Conservation (phyloP, 176 grass and related monocot species). For the Cymbopogon citratus region DNA sequence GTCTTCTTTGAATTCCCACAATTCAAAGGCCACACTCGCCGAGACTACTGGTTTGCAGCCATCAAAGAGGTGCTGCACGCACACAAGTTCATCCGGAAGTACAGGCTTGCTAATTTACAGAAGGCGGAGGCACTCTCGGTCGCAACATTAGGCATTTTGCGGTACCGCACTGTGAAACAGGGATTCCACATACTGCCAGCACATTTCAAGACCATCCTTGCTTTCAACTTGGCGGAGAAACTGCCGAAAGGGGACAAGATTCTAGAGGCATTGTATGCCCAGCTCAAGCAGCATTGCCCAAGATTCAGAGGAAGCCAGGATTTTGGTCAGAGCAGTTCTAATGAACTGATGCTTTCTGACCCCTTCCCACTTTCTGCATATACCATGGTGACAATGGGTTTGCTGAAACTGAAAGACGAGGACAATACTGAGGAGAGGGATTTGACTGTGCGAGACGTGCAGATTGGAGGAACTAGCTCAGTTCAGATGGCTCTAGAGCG, state of each 20-base stretch:
- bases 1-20: slow-evolving; percentile 89
- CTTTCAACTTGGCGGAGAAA: slow-evolving; percentile 88
- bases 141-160: slow-evolving; percentile 62
- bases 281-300: slow-evolving; percentile 41
- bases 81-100: slow-evolving; percentile 86
- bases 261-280: slow-evolving; percentile 59
- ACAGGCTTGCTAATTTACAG: slow-evolving; percentile 46
- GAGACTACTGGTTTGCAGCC: slow-evolving; percentile 91
- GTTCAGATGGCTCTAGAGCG: slow-evolving; percentile 64
- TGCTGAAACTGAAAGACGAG: slow-evolving; percentile 45
- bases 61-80: slow-evolving; percentile 83
- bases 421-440: slow-evolving; percentile 38
- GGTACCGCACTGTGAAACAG: slow-evolving; percentile 71
- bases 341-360: slow-evolving; percentile 32
- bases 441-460: slow-evolving; percentile 37
- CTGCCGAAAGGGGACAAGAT: slow-evolving; percentile 95
- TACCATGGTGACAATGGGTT: slow-evolving; percentile 57
- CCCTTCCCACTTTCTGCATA: slow-evolving; percentile 61
- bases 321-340: slow-evolving; percentile 16
- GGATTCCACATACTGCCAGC: slow-evolving; percentile 67
- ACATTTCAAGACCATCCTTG: slow-evolving; percentile 75
- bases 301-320: slow-evolving; percentile 31
- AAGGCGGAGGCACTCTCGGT: slow-evolving; percentile 65
- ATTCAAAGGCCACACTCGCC: slow-evolving; percentile 70
- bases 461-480: slow-evolving; percentile 55